Evolutionary conservation across 2,329 filamentous ascomycete species (phyloP), one percentile per base, ranked within the genome.

Genomic region (Colletotrichum sublineola): DNA sequence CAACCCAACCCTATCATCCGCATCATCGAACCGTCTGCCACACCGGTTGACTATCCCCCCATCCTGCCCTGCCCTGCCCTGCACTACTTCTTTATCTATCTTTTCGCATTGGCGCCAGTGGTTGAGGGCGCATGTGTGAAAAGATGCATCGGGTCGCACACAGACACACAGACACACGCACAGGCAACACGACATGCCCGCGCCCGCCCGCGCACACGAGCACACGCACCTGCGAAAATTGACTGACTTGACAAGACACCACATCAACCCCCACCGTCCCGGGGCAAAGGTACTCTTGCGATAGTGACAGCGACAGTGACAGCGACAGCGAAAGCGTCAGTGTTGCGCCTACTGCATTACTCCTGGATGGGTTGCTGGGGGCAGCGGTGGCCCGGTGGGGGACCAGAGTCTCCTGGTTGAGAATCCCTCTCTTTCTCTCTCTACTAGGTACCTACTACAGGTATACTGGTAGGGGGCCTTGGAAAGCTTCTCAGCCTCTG

Each of bases 351-450:
- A 50, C 57, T 31, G 44, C 61, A 36, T 67, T 31, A 53, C 53
- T 53, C 62, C 52, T 4, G 14, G 15, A 18, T 12, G 61, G 67
- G 61, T 50, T 29, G 50, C 66, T 64, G 60, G 60, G 36, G 61
- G 33, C 36, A 31, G 46, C 33, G 61, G 29, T n/a, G 38, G 46
- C 15, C 38, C 50, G 48, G 36, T 55, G 50, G 50, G 50, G 62
- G 62, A 56, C 24, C 24, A 24, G 70, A 63, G 64, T 64, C 67
- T 67, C 48, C 42, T 71, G 71, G 68, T 71, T 67, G 73, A 71
- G 63, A 55, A 44, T 29, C 52, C 40, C 29, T 50, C 18, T 15
- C 24, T 36, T 14, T 31, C 36, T 44, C 15, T 7, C 15, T 5
- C 11, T 40, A 40, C 38, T 4, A 12, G 15, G 15, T 44, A 42